Percentiles rank a stretch among this genome's conserved stretches.
phyloP scores from a whole-genome alignment of 2,329 filamentous ascomycete genomes.

The Monosporascus sp. region DNA sequence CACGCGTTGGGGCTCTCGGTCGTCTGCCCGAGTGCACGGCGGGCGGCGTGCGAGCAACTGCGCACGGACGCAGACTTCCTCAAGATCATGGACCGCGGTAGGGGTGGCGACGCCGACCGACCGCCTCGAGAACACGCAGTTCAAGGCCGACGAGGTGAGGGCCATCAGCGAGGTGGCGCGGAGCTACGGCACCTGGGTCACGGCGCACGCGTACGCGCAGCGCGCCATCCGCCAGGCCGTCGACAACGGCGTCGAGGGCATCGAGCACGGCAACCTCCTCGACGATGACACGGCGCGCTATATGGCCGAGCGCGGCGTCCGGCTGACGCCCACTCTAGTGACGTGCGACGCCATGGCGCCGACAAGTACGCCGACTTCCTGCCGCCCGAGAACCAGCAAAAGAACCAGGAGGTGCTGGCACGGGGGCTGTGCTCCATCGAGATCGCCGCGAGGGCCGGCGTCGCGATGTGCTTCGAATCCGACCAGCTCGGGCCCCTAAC shows the following conservation, averaged over 20 bases:
- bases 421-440: slow-evolving; percentile 2
- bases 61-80: slow-evolving; percentile 54
- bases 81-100: slow-evolving; percentile 55
- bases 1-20: slow-evolving; percentile 31
- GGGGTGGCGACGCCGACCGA: slow-evolving; percentile 52
- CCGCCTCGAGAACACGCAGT: slow-evolving; percentile 47
- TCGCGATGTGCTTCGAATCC: slow-evolving; percentile 46
- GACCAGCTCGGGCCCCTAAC: slow-evolving; percentile 45
- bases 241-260: slow-evolving; percentile 44
- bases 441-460: slow-evolving; percentile 36
- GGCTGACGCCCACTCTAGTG: slow-evolving; percentile 44
- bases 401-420: slow-evolving; percentile 5
- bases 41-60: slow-evolving; percentile 47
- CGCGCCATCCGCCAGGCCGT: slow-evolving; percentile 48
- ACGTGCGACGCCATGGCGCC: slow-evolving; percentile 40
- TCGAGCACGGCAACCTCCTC: slow-evolving; percentile 35
- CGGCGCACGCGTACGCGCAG: slow-evolving; percentile 53
- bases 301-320: slow-evolving; percentile 39
- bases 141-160: slow-evolving; percentile 49
- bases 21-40: slow-evolving; percentile 47
- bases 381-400: slow-evolving; percentile 23
- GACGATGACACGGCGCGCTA: slow-evolving; percentile 31
- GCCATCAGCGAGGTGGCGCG: slow-evolving; percentile 46
- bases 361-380: slow-evolving; percentile 33
- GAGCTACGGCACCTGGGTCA: slow-evolving; percentile 47